Evolutionary conservation across 2,329 filamentous ascomycete species (phyloP), one percentile per base, ranked within the genome.

Genomic region (Stemphylium beticola): DNA sequence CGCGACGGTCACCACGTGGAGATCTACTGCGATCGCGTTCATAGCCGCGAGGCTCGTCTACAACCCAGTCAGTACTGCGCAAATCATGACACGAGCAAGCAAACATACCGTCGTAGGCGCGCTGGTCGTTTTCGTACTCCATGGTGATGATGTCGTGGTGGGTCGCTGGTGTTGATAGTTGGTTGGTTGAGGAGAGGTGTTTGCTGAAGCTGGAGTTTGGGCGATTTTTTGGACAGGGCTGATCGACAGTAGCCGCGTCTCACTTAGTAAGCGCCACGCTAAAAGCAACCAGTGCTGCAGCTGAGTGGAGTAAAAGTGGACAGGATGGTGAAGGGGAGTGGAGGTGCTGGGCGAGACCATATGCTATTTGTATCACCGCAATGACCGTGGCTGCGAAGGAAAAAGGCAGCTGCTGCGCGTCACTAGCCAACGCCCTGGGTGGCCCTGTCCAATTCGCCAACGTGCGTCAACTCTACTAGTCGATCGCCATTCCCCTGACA

Each of bases 21-120:
- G 86, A 89, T 65, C 85, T 84, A 74, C 85, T 87, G 73, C 86
- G 83, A 63, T 88, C 85, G 71, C 87, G 86, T 60, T 85, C 82
- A 74, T 87, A 87, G 66, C 76, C 76, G 69, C 85, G 84, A 73
- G 82, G 80, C 69, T 88, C 86, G 67, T 87, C 74, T 76, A 65
- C 61, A 63, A 55, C 62, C 68, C 53, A 45, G 60, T 68, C 53
- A 68, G 68, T 60, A 57, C 49, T 46, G 47, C 37, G 34, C 40
- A 31, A 36, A 50, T 9, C 45, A 52, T 37, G 24, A 56, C 56
- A 52, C 46, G 33, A 32, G 44, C 48, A 50, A 33, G 42, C 45
- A 61, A 44, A 76, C 80, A 69, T 82, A 89, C 87, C 86, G 60
- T 88, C 86, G 75, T 87, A 89, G 68, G 81, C 81, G 77, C 84